phyloP scores from a whole-genome alignment of 2,329 filamentous ascomycete genomes.

The Talaromyces funiculosus region DNA sequence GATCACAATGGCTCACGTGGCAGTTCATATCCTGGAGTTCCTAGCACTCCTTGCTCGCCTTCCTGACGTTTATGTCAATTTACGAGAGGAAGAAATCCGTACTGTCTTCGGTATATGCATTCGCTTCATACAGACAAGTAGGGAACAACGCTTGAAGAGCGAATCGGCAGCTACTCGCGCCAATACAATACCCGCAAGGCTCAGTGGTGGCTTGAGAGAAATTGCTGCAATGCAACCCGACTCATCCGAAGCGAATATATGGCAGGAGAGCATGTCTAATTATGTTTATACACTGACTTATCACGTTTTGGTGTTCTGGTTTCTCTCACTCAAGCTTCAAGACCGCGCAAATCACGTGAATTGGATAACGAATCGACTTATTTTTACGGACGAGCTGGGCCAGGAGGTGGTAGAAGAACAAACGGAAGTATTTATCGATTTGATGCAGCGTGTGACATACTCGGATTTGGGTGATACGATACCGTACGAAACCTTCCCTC shows the following conservation, averaged over 20 bases:
- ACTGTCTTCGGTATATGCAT: constrained; percentile 95
- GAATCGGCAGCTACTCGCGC: constrained; percentile 30
- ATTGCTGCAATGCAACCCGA: constrained; percentile 27
- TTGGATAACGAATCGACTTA: constrained; percentile 82
- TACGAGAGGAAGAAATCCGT: constrained; percentile 85
- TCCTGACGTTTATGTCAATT: constrained; percentile 78
- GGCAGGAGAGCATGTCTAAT: constrained; percentile 73
- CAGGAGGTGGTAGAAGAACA: constrained; percentile 80
- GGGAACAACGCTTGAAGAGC: constrained; percentile 50
- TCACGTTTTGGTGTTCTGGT: constrained; percentile 96
- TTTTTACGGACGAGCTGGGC: constrained; percentile 69
- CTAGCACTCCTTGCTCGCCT: constrained; percentile 81
- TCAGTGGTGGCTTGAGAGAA: constrained; percentile 43
- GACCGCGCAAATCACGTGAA: constrained; percentile 79
- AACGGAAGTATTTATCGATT: constrained; percentile 86
- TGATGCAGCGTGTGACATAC: constrained; percentile 84
- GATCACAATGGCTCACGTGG: constrained; percentile 86
- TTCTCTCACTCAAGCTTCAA: constrained; percentile 76
- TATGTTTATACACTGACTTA: constrained; percentile 93
- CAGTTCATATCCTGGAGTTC: constrained; percentile 93
- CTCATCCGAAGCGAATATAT: constrained; percentile 29
- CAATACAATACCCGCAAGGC: constrained; percentile 33
- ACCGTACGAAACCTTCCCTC: constrained; percentile 38
- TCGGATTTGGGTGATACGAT: constrained; percentile 71
- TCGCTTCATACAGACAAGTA: constrained; percentile 82